Base-by-base conservation (phyloP, 148 eudicot species). In the Heliosperma pusillum region DNA sequence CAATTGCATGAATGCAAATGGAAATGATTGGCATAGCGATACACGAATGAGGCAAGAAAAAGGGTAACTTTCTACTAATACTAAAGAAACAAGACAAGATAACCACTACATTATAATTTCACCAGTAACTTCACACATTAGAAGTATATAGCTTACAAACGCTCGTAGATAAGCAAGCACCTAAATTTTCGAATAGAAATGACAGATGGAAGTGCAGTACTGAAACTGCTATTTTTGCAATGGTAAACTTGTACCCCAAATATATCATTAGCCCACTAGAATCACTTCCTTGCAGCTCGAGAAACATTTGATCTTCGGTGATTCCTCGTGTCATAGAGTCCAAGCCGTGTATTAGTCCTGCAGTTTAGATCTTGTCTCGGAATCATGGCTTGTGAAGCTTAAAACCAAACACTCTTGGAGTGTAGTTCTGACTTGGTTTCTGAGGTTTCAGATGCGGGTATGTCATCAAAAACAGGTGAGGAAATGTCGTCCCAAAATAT, bases 371-470 rank as follows among this genome's bases (percentile, higher is more conserved):
- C 1, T 76, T 58, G 22, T 69, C 22, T 21, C 65, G 36, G 42
- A 20, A 69, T 87, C 85, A 89, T 76, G 88, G 86, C 81, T 87
- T 89, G 83, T 89, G 89, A 73, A 89, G 57, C 86, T 89, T 89
- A 82, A 89, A 87, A 20, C 91, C 93, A 56, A 89, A 89, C 60
- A 89, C 89, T 79, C 88, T 83, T 29, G 85, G 91, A 60, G 89
- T 84, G 71, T 84, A 89, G 83, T 62, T 80, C 67, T 84, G 87
- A 21, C 77, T 77, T 19, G 90, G 84, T 64, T 86, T 89, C 53
- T 87, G 93, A 44, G 90, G 89, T 76, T 87, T 87, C 58, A 84
- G 85, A 72, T 87, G 89, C n/a, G 87, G 88, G 71, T 87, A 89
- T 62, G 93, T 87, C 93, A 87, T 89, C 80, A 87, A 69, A 77